phyloP scores from a whole-genome alignment of 2,329 filamentous ascomycete genomes.

The Hymenoscyphus occultus region DNA sequence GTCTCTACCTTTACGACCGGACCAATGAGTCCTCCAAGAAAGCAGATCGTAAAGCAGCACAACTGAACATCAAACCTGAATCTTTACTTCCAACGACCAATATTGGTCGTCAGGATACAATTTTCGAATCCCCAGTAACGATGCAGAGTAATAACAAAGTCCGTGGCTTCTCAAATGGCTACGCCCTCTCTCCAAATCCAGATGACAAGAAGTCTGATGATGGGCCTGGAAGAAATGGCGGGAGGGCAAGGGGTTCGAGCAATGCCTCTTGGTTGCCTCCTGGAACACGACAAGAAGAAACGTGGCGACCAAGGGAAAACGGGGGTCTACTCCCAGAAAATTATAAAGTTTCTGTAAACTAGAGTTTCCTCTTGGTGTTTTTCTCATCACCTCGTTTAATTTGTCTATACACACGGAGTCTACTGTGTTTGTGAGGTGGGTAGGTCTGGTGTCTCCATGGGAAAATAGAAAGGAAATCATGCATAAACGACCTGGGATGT shows the following conservation, averaged over 20 bases:
- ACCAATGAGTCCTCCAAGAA: conserved; percentile 84
- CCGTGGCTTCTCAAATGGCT: conserved; percentile 45
- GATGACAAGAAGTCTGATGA: conserved; percentile 41
- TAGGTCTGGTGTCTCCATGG: neutral
- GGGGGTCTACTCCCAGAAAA: conserved; percentile 1
- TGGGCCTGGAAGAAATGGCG: conserved; percentile 52
- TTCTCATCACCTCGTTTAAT: neutral
- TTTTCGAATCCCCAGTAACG: conserved; percentile 37
- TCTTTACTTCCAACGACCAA: conserved; percentile 31
- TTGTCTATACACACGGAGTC: neutral
- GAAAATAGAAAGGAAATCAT: neutral
- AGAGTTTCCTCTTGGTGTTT: neutral
- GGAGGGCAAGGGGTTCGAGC: conserved; percentile 44
- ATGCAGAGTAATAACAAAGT: conserved; percentile 31
- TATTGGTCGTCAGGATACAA: conserved; percentile 11
- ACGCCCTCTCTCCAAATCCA: conserved; percentile 37
- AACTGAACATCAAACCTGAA: conserved; percentile 49
- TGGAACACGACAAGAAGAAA: conserved; percentile 82
- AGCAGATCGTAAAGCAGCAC: conserved; percentile 76
- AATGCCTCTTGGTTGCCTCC: conserved; percentile 66
- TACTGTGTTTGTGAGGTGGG: neutral
- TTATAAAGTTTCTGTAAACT: conserved; percentile 16
- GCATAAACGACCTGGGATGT: conserved; percentile 1
- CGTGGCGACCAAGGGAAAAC: conserved; percentile 55
- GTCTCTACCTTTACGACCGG: conserved; percentile 92